Percentiles rank a stretch among this genome's conserved stretches.
phyloP scores from a whole-genome alignment of 768 basidiomycete species.

The Coprinopsis sp. region DNA sequence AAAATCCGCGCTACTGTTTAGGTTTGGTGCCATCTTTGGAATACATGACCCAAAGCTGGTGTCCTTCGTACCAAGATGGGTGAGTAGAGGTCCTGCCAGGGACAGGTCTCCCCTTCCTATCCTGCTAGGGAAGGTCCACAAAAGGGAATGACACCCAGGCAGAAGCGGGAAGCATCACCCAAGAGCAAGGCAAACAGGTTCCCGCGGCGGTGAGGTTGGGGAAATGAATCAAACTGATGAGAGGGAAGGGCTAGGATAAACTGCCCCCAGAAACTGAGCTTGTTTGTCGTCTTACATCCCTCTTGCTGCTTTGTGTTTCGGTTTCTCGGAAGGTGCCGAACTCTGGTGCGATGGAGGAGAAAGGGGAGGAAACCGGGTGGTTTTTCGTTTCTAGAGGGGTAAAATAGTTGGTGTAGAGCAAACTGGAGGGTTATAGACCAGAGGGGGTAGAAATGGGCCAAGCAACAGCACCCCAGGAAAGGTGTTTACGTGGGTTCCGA shows the following conservation, averaged over 20 bases:
- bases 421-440: too few species aligned
- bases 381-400: too few species aligned
- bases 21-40: too few species aligned
- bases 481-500: slow-evolving; percentile 4
- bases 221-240: neutral
- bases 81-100: too few species aligned
- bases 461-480: too few species aligned
- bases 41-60: too few species aligned
- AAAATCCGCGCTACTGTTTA: too few species aligned
- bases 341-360: neutral
- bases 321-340: neutral
- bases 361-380: neutral
- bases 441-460: too few species aligned
- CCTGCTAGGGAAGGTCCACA: too few species aligned
- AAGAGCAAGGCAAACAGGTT: neutral
- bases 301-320: neutral
- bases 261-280: neutral
- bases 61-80: too few species aligned
- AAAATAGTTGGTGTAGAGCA: neutral
- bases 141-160: too few species aligned
- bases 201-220: slow-evolving; percentile 2
- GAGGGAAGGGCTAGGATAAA: neutral
- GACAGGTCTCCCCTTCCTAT: too few species aligned
- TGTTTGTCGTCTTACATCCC: neutral
- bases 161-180: neutral